Evolutionary conservation across 192 early-diverging fungal genomes (phyloP), one percentile per base, ranked within the genome.

Genomic region (Coemansia sp.): DNA sequence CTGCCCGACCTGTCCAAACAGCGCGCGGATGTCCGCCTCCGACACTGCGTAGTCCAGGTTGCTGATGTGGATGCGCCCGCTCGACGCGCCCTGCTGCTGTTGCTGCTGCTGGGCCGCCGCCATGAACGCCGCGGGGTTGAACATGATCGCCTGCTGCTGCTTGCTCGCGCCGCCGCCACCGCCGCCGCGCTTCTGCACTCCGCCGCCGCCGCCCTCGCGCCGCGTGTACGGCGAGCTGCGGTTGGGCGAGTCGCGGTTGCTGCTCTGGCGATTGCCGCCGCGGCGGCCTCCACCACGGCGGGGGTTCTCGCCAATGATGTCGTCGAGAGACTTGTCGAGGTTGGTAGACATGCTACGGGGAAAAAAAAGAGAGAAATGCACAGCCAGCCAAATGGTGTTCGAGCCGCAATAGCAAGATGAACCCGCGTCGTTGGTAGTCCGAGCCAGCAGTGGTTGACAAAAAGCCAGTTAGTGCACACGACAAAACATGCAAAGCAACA

Each of bases 291-390:
- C 60, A 5, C 53, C 24, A 25, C 60, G 38, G 31, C 73, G 73
- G 25, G 62, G 67, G 38, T 61, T 73, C 66, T 64, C 60, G 65
- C 47, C 72, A 56, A 82, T 82, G 60, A 82, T 82, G 12, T 82
- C 79, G 31, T 82, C 79, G 41, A 82, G 74, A 27, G 79, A 82
- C 73, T 66, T 71, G 74, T 82, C 79, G 35, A 82, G 73, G 71
- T 75, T 72, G 53, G 70, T 68, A 41, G 79, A 64, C 79, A 82
- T 82, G 41, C 63, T 19, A 24, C 25, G 41, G 46, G 24, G 58
- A n/a, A 39, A 46, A 45, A 46, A 46, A 64, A 51, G 27, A 32
- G 46, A 60, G 20, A 46, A 53, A 57, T 15, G 22, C 36, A 14
- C 32, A 4, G 14, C 11, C 53, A 20, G 37, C 53, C 35, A 59